Evolutionary conservation across 2,329 filamentous ascomycete species (phyloP), one percentile per base, ranked within the genome.

Genomic region (Aspergillus puulaauensis): DNA sequence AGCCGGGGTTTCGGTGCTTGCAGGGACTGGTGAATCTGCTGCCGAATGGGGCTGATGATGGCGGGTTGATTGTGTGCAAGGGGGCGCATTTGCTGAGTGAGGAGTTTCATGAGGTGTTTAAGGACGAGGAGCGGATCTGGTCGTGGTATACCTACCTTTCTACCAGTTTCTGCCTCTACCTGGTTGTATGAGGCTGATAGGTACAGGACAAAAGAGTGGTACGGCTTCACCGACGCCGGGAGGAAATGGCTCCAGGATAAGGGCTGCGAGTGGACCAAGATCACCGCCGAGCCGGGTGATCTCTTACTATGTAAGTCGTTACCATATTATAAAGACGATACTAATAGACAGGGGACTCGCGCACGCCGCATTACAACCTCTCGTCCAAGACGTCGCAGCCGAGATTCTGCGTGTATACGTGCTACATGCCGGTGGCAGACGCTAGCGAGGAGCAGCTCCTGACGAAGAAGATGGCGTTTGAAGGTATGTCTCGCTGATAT

Each of bases 11-110:
- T 64, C 73, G 79, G 2, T 83, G 81, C 7, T 49, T 64, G 6
- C 81, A 83, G 58, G 81, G 81, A 4, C 69, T 83, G 0, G 77
- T 83, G 1, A 83, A 83, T 63, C 60, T 78, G 1, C 62, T 66
- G 1, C 69, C 65, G 1, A 64, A 67, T 23, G 75, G 74, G 1
- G 71, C 73, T 1, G 63, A 75, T 0, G 75, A 77, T 54, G 75
- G 75, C 2, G 70, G 73, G 0, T 64, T 78, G 7, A 70, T 75
- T 6, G 70, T 76, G 15, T 73, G 68, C 43, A 65, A 61, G 6
- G 71, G 73, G 23, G 67, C 63, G 0, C 73, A 75, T 55, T 50
- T 53, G 8, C 49, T 73, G 1, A 68, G 66, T 19, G 69, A 73
- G 7, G 63, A 73, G 43, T 75, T 75, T 61, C 66, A 70, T 58